Base-by-base conservation (phyloP, 805 yeast genomes). In the Wickerhamomyces hampshirensis region DNA sequence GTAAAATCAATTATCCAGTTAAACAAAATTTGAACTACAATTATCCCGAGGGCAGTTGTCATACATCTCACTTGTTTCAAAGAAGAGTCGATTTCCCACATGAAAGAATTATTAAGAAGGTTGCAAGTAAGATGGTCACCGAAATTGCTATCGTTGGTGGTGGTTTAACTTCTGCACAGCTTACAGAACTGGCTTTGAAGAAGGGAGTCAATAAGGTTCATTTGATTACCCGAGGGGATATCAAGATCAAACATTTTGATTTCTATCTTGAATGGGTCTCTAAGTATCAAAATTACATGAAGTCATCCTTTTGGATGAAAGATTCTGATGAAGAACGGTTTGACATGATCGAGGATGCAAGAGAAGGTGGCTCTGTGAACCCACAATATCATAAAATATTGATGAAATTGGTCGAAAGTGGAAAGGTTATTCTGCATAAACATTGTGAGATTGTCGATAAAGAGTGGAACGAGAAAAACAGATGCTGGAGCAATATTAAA, bases 241-340 rank as follows among this genome's bases (percentile, higher is more conserved):
- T 66, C 23, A 68, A 65, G 37, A 58, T 68, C 32, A 68, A 69
- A 47, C 73, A 68, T 41, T 69, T 69, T 51, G 73, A 68, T 39
- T 68, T 68, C 42, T 71, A 66, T 40, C 51, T 68, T 31, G 73
- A 68, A 37, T 69, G 73, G 73, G 73, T 68, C 13, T 65, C 73
- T n/a, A 69, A 68, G 42, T 68, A 66, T 48, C 63, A 63, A 40
- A 69, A 67, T 38, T 65, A 62, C 18, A 62, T 65, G 48, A 68
- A 66, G 39, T 61, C 70, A 2, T 61, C 68, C 16, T 36, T 36
- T 24, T 68, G 68, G 54, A 61, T 65, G 44, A 51, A 53, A 35
- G 71, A 67, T 30, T 58, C 68, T 1, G 72, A 68, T 35, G 59
- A 63, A 29, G 73, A 68, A 36, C 46, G 71, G 19, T 48, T 44